These are phyloP conservation scores for Candida tallmaniae DNA, from an alignment of 805 yeast species.

Conservation along the genomic window DNA sequence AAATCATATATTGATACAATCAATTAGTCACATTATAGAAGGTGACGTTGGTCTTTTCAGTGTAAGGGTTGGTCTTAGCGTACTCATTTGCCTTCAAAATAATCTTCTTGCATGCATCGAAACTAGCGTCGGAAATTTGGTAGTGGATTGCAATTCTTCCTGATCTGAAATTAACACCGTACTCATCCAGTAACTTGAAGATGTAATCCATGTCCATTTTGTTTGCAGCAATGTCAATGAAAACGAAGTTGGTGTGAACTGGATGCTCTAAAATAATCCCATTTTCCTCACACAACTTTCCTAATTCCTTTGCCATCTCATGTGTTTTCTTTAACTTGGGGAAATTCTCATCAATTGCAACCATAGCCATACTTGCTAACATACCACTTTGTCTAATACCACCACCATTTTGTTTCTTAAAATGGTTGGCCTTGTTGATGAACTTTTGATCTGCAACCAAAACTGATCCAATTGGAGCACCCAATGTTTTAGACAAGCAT, in stretches of 20 bases:
- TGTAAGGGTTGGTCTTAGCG: constrained; percentile 48
- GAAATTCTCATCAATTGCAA: constrained; percentile 38
- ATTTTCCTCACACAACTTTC: constrained; percentile 22
- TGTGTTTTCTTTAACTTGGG: constrained; percentile 29
- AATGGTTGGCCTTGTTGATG: constrained; percentile 40
- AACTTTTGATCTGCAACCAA: constrained; percentile 29
- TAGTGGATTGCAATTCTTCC: constrained; percentile 34
- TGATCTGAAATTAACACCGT: constrained; percentile 65
- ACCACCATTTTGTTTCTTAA: constrained; percentile 41
- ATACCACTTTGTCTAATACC: constrained; percentile 42
- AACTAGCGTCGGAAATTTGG: constrained; percentile 28
- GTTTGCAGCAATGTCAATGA: constrained; percentile 29
- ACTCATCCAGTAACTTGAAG: constrained; percentile 42
- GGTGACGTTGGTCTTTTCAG: background rate
- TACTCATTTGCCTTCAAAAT: constrained; percentile 53
- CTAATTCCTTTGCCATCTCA: constrained; percentile 31
- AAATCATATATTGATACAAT: background rate
- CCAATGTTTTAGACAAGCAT: constrained; percentile 39
- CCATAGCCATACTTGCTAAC: constrained; percentile 37
- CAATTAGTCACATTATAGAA: background rate
- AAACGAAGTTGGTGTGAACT: constrained; percentile 39
- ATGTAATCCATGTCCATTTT: constrained; percentile 25
- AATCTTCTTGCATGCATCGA: constrained; percentile 41
- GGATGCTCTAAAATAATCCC: constrained; percentile 33
- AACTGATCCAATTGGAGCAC: constrained; percentile 42